A percentile compares a stretch with the other conserved stretches of the same genome.
Evolutionary conservation across 352 stramenopile species (phyloP).

Genomic region (Globisporangium barbulae): DNA sequence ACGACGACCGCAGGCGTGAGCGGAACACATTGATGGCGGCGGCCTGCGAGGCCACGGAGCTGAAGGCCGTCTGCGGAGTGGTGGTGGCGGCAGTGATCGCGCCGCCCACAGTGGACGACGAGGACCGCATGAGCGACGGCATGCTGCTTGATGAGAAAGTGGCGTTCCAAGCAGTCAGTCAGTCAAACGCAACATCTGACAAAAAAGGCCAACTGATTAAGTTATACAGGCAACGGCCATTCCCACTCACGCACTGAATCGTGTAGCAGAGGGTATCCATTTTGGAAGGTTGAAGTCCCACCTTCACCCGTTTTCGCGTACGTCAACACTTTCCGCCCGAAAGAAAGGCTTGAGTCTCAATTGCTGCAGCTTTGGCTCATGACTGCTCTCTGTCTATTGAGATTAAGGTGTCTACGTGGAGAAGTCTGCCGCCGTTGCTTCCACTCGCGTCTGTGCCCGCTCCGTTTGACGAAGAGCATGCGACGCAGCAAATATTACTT

Average conservation of each 20-base stretch:
- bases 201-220: not conserved
- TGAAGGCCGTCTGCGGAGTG: constrained; percentile 16
- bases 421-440: no score
- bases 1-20: constrained; percentile 38
- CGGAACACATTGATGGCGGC: constrained; percentile 37
- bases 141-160: constrained; percentile 31
- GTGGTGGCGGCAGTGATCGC: constrained; percentile 15
- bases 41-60: constrained; percentile 42
- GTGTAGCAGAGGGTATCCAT: not conserved
- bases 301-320: not conserved
- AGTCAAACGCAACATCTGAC: not conserved
- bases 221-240: constrained; percentile 1
- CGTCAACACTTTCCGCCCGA: constrained; percentile 2
- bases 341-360: not conserved
- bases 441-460: no score
- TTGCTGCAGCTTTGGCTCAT: not conserved
- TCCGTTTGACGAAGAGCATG: no score
- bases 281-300: constrained; percentile 11
- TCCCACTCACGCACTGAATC: not conserved
- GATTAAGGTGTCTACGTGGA: no score
- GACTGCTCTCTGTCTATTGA: no score
- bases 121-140: constrained; percentile 36
- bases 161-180: not conserved
- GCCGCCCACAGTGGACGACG: constrained; percentile 14
- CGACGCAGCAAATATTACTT: no score